Evolutionary conservation across 2,329 filamentous ascomycete species (phyloP).

Genomic region (Lecanicillium sp.): DNA sequence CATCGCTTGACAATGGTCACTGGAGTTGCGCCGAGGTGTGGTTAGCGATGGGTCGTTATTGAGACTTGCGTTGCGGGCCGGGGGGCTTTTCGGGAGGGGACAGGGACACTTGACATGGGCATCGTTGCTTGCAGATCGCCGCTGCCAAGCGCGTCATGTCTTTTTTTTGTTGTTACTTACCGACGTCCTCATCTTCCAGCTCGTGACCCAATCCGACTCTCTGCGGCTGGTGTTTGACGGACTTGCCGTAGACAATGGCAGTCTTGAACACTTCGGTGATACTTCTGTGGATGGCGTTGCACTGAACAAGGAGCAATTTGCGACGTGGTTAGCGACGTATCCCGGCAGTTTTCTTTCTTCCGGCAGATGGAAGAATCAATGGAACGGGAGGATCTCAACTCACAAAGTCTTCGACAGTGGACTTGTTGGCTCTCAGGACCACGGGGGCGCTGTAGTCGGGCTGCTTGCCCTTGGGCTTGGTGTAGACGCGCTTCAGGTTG

Average conservation of each 20-base stretch:
- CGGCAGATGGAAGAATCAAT: too few relatives aligned
- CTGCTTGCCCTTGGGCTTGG: constrained; percentile 91
- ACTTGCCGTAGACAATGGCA: constrained; percentile 94
- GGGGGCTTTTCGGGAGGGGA: too few relatives aligned
- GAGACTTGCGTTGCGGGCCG: not conserved
- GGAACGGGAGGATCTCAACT: constrained; percentile 37
- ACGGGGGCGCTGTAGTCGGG: constrained; percentile 91
- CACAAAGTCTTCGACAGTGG: constrained; percentile 96
- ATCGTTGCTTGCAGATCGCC: too few relatives aligned
- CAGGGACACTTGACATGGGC: too few relatives aligned
- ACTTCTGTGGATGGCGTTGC: constrained; percentile 92
- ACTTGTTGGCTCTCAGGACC: constrained; percentile 73
- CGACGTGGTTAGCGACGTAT: constrained; percentile 29
- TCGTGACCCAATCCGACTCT: constrained; percentile 87
- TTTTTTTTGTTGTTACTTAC: constrained; percentile 45
- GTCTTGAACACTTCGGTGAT: constrained; percentile 95
- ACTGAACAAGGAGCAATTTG: constrained; percentile 47
- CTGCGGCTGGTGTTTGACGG: constrained; percentile 97
- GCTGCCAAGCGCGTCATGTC: too few relatives aligned
- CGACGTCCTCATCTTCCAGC: constrained; percentile 94
- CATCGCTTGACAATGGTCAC: constrained; percentile 62
- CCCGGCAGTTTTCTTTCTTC: not conserved
- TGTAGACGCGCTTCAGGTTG: constrained; percentile 86
- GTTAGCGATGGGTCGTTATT: constrained; percentile 20
- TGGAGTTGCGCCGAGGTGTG: constrained; percentile 19